Conservation (phyloP, 169 alveolate genomes). For the Theileria parva region DNA sequence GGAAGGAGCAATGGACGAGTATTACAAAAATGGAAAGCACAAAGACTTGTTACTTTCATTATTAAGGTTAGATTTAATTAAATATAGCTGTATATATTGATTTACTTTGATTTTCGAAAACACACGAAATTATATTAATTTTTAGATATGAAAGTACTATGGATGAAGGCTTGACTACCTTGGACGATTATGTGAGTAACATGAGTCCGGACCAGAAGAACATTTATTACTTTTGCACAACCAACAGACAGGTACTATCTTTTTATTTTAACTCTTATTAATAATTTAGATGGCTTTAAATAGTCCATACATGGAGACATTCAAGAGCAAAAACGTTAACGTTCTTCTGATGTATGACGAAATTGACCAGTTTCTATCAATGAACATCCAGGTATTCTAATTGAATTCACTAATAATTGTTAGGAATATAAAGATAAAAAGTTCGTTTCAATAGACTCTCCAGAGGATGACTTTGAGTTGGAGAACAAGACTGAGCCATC, state of each 20-base stretch:
- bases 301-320: constrained; percentile 89
- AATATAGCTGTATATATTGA: neutral
- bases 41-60: constrained; percentile 61
- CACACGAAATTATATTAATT: neutral
- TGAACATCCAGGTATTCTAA: constrained; percentile 70
- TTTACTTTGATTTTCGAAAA: neutral
- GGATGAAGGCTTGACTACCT: constrained; percentile 59
- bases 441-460: constrained; percentile 72
- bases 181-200: constrained; percentile 72
- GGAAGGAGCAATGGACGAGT: constrained; percentile 84
- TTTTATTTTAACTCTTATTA: neutral
- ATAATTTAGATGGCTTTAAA: constrained; percentile 77
- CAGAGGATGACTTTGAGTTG: constrained; percentile 69
- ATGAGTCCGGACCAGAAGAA: constrained; percentile 82
- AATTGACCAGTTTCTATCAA: constrained; percentile 85
- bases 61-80: constrained; percentile 64
- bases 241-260: constrained; percentile 50
- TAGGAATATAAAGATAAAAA: constrained; percentile 70
- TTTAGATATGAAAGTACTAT: constrained; percentile 5
- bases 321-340: constrained; percentile 71
- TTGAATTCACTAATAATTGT: neutral
- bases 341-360: constrained; percentile 86
- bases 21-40: constrained; percentile 67
- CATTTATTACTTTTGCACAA: constrained; percentile 82
- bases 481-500: constrained; percentile 32